A percentile compares a stretch with the other conserved stretches of the same genome.
These are phyloP conservation scores for Xanthoparmelia taractica DNA, from an alignment of 495 filamentous ascomycete species.

Conservation along the genomic window DNA sequence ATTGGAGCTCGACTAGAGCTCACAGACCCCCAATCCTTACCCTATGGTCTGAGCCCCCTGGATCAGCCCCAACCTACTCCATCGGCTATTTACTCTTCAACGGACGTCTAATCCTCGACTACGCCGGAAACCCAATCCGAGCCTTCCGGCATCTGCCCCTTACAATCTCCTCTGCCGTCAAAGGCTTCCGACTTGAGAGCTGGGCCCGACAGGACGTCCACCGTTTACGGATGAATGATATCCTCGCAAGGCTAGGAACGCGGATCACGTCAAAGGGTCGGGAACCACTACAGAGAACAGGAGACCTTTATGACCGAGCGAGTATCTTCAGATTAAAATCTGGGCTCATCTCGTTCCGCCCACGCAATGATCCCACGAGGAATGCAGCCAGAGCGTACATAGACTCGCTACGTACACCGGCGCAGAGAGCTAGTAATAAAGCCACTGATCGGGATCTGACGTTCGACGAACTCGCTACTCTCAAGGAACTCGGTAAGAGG, in stretches of 20 bases:
- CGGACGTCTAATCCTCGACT: neutral
- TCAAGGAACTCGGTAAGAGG: neutral
- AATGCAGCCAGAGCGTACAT: neutral
- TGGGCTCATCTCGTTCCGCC: neutral
- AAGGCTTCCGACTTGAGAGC: neutral
- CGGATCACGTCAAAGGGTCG: neutral
- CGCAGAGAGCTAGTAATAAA: neutral
- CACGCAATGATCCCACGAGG: neutral
- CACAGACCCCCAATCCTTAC: conserved; percentile 1
- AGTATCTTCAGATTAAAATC: neutral
- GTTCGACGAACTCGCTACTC: neutral
- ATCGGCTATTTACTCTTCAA: neutral
- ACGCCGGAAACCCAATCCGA: neutral
- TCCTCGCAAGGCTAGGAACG: neutral
- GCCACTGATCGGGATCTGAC: neutral
- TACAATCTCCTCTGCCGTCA: conserved; percentile 1
- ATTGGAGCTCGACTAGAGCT: neutral
- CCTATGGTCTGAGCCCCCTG: neutral
- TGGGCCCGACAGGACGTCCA: neutral
- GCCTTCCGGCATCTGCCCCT: conserved; percentile 4
- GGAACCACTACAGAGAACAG: neutral
- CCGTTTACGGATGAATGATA: neutral
- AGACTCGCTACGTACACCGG: neutral
- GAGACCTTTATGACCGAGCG: neutral
- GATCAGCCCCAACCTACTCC: neutral